phyloP scores from a whole-genome alignment of 139 green algal species.

The Choricystis sp. region DNA sequence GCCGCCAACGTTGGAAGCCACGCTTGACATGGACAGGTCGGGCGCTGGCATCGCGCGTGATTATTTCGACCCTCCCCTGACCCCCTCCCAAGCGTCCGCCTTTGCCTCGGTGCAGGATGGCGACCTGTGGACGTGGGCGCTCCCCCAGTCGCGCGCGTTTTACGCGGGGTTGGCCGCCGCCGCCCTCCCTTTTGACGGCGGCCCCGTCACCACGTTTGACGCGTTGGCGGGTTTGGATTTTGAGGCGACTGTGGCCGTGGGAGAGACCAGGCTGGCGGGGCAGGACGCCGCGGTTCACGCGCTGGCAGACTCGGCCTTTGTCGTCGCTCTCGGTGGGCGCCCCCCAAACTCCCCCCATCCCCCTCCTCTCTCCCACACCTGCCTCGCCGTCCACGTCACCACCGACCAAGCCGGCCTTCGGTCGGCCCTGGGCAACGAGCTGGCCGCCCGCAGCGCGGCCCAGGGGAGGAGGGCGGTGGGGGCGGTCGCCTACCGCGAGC shows the following conservation, averaged over 20 bases:
- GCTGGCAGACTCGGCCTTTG: conserved; percentile 9
- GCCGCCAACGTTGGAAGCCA: conserved; percentile 17
- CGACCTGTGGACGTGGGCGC: conserved; percentile 38
- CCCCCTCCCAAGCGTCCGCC: background rate
- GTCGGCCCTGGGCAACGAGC: conserved; percentile 31
- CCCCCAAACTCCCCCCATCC: no score
- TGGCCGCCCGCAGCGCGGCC: conserved; percentile 13
- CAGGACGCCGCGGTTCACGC: conserved; percentile 10
- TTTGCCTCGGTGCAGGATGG: conserved; percentile 14
- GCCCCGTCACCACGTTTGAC: conserved; percentile 11
- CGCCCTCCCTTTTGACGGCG: background rate
- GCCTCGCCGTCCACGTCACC: conserved; percentile 18
- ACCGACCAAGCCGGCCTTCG: conserved; percentile 11
- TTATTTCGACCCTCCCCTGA: conserved; percentile 24
- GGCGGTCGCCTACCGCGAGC: conserved; percentile 21
- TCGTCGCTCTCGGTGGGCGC: conserved; percentile 21
- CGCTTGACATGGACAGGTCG: conserved; percentile 39
- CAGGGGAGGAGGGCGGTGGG: conserved; percentile 14
- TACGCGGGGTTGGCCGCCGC: conserved; percentile 12
- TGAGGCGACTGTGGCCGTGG: background rate
- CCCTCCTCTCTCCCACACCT: no score
- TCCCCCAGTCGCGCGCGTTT: conserved; percentile 33
- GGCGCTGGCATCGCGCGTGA: conserved; percentile 36
- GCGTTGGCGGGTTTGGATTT: conserved; percentile 1
- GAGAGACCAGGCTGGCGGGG: conserved; percentile 6